Evolutionary conservation across 2,329 filamentous ascomycete species (phyloP), one percentile per base, ranked within the genome.

Genomic region (Mollisiaceae sp.): DNA sequence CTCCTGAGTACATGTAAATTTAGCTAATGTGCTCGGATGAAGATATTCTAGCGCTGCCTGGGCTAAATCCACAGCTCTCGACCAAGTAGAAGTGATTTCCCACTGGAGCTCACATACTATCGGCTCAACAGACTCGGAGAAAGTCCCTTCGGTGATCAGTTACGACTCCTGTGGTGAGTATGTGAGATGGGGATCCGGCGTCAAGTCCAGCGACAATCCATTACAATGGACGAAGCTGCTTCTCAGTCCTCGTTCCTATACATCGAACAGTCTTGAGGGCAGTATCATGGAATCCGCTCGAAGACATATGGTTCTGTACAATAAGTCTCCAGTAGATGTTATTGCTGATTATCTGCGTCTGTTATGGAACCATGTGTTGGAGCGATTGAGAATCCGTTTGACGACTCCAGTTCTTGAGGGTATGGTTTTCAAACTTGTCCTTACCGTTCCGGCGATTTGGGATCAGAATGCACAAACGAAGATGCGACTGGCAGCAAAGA

Each of bases 381-480:
- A 56, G 27, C 20, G 60, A 38, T 54, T 62, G 60, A 20, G 38
- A 22, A 47, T 41, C 11, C 39, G 60, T 45, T 57, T 62, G 36
- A 57, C 60, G 3, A 2, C 38, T 11, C 47, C 50, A 9, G 38
- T 57, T 4, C 24, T 62, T 20, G 39, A 58, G 20, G 58, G 47
- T 32, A 62, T 62, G 60, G 24, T 56, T 8, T 43, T 62, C 4
- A 62, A 58, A 18, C 20, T 62, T 47, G 60, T 62, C 2, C 39
- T 62, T 20, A 62, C 60, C 12, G 36, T 62, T 20, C 60, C 60
- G n/a, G 60, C 60, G 35, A 55, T 62, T 18, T 62, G 60, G 60
- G 60, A 62, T 47, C 60, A 57, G 14, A 62, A 35, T 12, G 50
- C 60, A 9, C 60, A 62, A 45, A 24, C 41, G 41, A 62, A 62